Percentiles rank a stretch among this genome's conserved stretches.
These are phyloP conservation scores for Trichoderma virens DNA, from an alignment of 495 filamentous ascomycete species.

Conservation along the genomic window DNA sequence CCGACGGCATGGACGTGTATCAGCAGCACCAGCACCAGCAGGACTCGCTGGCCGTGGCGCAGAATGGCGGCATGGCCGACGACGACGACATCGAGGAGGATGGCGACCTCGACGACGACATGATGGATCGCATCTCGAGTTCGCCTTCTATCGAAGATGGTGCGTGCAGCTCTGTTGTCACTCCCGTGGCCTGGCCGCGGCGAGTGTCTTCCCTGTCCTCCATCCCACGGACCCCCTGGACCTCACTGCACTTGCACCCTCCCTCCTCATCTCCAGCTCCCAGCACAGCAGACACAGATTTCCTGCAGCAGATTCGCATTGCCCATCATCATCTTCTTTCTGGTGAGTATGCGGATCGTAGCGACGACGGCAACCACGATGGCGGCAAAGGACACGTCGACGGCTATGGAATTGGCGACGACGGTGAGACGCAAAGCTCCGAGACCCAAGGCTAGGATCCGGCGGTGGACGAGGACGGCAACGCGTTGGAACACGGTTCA, in stretches of 20 bases:
- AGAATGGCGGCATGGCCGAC: conserved; percentile 43
- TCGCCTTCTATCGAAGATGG: conserved; percentile 98
- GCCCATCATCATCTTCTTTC: conserved; percentile 49
- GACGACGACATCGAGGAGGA: conserved; percentile 68
- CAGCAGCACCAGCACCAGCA: conserved; percentile 37
- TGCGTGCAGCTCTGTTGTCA: conserved; percentile 48
- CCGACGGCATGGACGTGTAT: conserved; percentile 11
- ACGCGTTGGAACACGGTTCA: conserved; percentile 18
- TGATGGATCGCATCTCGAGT: conserved; percentile 96
- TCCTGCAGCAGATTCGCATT: neutral
- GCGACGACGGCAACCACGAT: conserved; percentile 12
- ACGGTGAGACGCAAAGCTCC: neutral
- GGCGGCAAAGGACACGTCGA: conserved; percentile 16
- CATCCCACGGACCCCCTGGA: conserved; percentile 17
- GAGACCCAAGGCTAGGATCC: neutral
- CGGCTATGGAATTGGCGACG: neutral
- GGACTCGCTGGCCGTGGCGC: conserved; percentile 45
- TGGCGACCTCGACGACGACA: conserved; percentile 74
- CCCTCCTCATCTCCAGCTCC: conserved; percentile 28
- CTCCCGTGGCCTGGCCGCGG: conserved; percentile 27
- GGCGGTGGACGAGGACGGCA: conserved; percentile 12
- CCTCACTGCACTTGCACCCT: conserved; percentile 19
- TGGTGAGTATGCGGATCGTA: conserved; percentile 44
- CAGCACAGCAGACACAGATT: conserved; percentile 24
- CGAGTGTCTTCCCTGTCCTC: conserved; percentile 31